Evolutionary conservation across 2,329 filamentous ascomycete species (phyloP), one percentile per base, ranked within the genome.

Genomic region (Penicillium aurantiogriseum): DNA sequence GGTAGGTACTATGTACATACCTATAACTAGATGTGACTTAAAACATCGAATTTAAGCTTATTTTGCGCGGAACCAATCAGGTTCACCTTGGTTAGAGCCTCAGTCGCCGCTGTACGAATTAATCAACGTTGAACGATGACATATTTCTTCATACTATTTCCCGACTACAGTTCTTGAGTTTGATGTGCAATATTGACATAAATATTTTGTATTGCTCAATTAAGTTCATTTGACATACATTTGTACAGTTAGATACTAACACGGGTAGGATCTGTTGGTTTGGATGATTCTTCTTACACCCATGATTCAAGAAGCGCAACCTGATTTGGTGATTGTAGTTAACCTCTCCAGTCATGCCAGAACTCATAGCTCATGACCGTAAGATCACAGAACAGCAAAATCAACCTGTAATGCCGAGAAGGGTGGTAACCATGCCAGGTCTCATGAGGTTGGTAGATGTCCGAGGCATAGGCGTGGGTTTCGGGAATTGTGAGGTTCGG

Each of bases 301-400:
- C 25, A 25, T 42, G n/a, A 43, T 21, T 5, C 50, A 52, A 27
- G 17, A 36, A 45, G 7, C 21, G 4, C 8, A 35, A 33, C 11
- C 33, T 17, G 13, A 23, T 23, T 39, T 21, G 23, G n/a, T 35
- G 9, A 21, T 42, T 27, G 8, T 2, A 8, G 25, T 59, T 51
- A 55, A 55, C 49, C 43, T 23, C 67, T 70, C 75, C 74, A 76
- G 23, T 74, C 70, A 48, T 77, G 76, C 71, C 73, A 79, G 36
- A 88, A 75, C 72, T 87, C 85, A 71, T 86, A 88, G 57, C 79
- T 83, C 72, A 86, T 69, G 8, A 87, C 74, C 0, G 80, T 80
- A 60, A 84, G 79, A 67, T 88, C 81, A 17, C 70, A 71, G 67
- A 81, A 88, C 58, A 80, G 79, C 65, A 88, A 71, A 60, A 88